Percentiles rank a stretch among this genome's conserved stretches.
phyloP scores from a whole-genome alignment of 305 asterid species.

The Fraxinus platypoda region DNA sequence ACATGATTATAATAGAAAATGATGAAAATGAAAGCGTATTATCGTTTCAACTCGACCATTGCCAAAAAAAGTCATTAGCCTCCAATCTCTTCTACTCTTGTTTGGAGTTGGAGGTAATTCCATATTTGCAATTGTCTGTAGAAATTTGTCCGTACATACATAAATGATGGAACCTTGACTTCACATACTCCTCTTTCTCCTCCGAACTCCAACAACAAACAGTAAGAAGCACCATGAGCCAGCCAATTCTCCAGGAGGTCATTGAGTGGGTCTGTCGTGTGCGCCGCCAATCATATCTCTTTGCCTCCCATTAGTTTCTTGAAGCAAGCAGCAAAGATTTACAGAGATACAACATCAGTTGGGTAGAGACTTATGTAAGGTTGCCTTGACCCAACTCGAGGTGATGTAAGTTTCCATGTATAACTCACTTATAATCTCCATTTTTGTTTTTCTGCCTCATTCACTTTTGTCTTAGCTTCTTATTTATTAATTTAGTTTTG shows the following conservation, averaged over 20 bases:
- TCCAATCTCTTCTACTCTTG: not conserved
- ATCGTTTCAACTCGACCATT: not conserved
- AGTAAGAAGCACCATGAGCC: not conserved
- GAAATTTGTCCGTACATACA: not conserved
- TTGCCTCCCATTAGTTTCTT: conserved; percentile 73
- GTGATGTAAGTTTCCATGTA: too few relatives aligned
- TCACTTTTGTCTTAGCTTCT: too few relatives aligned
- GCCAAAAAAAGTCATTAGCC: not conserved
- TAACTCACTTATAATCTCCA: too few relatives aligned
- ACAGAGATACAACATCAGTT: conserved; percentile 60
- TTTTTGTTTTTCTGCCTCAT: too few relatives aligned
- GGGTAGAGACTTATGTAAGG: conserved; percentile 61
- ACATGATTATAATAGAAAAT: not conserved
- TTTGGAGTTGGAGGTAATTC: not conserved
- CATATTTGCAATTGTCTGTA: not conserved
- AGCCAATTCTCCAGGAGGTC: not conserved
- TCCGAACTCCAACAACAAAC: not conserved
- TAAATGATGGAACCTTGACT: not conserved
- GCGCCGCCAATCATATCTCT: conserved; percentile 62
- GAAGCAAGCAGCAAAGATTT: conserved; percentile 71
- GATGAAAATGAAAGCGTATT: not conserved
- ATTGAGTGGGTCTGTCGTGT: too few relatives aligned
- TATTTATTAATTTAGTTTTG: too few relatives aligned
- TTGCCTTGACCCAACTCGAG: conserved; percentile 56
- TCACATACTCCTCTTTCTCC: not conserved